Base-by-base conservation (phyloP, 306 rosid genomes). In the Nissolia schottii region DNA sequence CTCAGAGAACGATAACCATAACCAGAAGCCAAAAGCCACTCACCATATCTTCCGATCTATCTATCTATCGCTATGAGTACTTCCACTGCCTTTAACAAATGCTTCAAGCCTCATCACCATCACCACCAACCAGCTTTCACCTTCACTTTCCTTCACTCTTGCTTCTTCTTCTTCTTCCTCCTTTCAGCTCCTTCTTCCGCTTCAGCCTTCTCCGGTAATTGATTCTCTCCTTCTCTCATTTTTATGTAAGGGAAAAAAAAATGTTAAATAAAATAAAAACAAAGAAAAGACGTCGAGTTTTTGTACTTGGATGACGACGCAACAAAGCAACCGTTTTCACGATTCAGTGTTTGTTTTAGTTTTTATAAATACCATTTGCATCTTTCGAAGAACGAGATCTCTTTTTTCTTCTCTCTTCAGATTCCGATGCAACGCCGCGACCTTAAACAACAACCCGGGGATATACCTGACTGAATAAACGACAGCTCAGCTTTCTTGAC, bases 171-270 rank as follows among this genome's bases (percentile, higher is more conserved):
- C 46, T 69, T 79, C 12, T 81, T 13, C 51, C 71, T 81, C 29
- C 13, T 73, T 5, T 83, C 79, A 0, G 34, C 76, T 14, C 71
- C 77, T 75, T 66, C 89, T 0, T 60, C 61, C 19, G 72, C 82
- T 74, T 74, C 76, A 60, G 43, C 34, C 3, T 66, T 81, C 25
- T 76, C 83, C 49, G 92, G 92, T 88, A 83, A 74, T 12, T 23
- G 11, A 7, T 13, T 2, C 15, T 51, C 60, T 43, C 18, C 3
- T 0, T 31, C 28, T 40, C 23, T 32, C 57, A 8, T 24, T 24
- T 23, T 56, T 29, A 3, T 60, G 0, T 40, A 15, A 60, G 2
- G 35, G 2, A 24, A 5, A 9, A 3, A 20, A 0, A 3, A 40
- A 22, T 16, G n/a, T n/a, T n/a, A 50, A 1, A 15, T 1, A 22